phyloP scores from a whole-genome alignment of 225 moss, liverwort and hornwort species.

The Takakia lepidozioides region DNA sequence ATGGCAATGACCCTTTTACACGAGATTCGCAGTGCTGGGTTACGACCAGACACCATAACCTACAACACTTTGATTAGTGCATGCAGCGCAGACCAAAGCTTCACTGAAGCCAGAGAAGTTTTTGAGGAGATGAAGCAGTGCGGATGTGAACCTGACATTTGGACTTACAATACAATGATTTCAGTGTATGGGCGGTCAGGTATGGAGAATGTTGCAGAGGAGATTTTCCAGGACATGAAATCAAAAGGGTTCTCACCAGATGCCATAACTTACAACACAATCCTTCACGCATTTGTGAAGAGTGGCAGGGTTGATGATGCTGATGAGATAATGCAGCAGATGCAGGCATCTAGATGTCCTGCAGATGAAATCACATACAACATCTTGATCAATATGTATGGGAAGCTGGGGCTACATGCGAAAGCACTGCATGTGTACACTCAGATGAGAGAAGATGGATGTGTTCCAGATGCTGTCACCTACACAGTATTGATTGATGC shows the following conservation, averaged over 20 bases:
- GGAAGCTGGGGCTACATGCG: slow-evolving; percentile 17
- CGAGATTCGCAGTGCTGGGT: slow-evolving; percentile 74
- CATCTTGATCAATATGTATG: slow-evolving; percentile 43
- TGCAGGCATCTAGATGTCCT: slow-evolving; percentile 19
- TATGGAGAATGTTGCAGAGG: slow-evolving; percentile 32
- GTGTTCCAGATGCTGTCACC: slow-evolving; percentile 31
- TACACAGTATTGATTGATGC: slow-evolving; percentile 35
- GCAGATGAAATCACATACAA: slow-evolving; percentile 36
- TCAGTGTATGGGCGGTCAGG: slow-evolving; percentile 43
- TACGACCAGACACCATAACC: slow-evolving; percentile 74
- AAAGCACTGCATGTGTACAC: slow-evolving; percentile 30
- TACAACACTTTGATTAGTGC: slow-evolving; percentile 77
- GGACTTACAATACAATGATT: slow-evolving; percentile 58
- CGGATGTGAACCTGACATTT: slow-evolving; percentile 56
- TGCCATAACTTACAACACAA: slow-evolving; percentile 39
- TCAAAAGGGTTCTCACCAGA: slow-evolving; percentile 29
- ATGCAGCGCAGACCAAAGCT: slow-evolving; percentile 59
- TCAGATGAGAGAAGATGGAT: slow-evolving; percentile 30
- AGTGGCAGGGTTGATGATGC: slow-evolving; percentile 33
- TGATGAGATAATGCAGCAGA: slow-evolving; percentile 25
- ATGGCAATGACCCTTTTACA: slow-evolving; percentile 62
- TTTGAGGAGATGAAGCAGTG: slow-evolving; percentile 73
- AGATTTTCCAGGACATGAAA: slow-evolving; percentile 23
- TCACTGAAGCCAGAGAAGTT: slow-evolving; percentile 56
- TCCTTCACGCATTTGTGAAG: slow-evolving; percentile 23